Evolutionary conservation across 2,329 filamentous ascomycete species (phyloP).

Genomic region (Pseudogymnoascus sp.): DNA sequence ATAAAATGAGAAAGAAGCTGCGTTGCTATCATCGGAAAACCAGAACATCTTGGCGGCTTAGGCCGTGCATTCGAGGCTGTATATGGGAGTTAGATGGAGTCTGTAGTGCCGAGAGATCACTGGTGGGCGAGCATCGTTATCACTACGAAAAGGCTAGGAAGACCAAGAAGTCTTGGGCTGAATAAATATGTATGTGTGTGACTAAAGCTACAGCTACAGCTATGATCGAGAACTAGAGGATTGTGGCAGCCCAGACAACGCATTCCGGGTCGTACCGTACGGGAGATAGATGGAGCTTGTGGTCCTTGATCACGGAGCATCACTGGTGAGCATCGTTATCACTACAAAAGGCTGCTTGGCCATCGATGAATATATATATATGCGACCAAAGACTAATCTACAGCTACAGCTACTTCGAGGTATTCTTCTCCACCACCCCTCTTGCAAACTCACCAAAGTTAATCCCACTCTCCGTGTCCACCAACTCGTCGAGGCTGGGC

Average conservation of each 20-base stretch:
- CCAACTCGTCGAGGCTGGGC: slow-evolving; percentile 76
- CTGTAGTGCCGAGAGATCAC: not conserved
- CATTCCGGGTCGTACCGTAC: not conserved
- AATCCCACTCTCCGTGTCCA: slow-evolving; percentile 57
- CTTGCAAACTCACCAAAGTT: slow-evolving; percentile 69
- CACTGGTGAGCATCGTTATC: not conserved
- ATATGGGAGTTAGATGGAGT: not conserved
- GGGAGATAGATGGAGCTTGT: not conserved
- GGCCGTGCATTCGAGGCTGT: not conserved
- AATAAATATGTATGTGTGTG: too few relatives aligned
- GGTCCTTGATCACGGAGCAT: not conserved
- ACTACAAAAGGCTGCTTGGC: not conserved
- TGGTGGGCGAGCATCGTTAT: not conserved
- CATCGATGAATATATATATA: slow-evolving; percentile 3
- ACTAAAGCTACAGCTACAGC: too few relatives aligned
- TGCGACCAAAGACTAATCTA: not conserved
- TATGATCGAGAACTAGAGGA: not conserved
- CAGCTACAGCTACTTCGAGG: slow-evolving; percentile 19
- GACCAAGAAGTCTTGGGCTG: not conserved
- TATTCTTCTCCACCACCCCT: slow-evolving; percentile 29
- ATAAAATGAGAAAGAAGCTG: not conserved
- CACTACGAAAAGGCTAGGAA: not conserved
- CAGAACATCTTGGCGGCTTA: not conserved
- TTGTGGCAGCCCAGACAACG: not conserved
- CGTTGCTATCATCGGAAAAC: not conserved